These are phyloP conservation scores for Saccharomycopsis sp. DNA, from an alignment of 805 yeast species.

Conservation along the genomic window DNA sequence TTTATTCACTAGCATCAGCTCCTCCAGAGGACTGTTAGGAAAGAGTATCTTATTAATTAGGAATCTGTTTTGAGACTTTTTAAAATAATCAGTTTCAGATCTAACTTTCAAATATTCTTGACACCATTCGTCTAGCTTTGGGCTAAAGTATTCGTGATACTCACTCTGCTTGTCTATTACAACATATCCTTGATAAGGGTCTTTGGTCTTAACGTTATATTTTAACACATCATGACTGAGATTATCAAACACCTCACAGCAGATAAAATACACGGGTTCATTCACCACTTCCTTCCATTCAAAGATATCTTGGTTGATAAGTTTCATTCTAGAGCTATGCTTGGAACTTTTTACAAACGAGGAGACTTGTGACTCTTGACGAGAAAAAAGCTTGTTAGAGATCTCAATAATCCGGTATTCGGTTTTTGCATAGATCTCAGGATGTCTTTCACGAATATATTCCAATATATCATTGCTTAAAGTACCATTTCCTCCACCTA, in stretches of 20 bases:
- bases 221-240: conserved; percentile 76
- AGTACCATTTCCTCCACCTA: conserved; percentile 90
- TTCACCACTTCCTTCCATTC: conserved; percentile 57
- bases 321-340: conserved; percentile 51
- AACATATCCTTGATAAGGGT: conserved; percentile 74
- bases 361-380: conserved; percentile 36
- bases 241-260: conserved; percentile 79
- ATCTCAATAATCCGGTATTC: conserved; percentile 70
- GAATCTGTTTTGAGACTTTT: conserved; percentile 23
- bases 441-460: conserved; percentile 53
- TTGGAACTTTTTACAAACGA: conserved; percentile 27
- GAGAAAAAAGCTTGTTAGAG: conserved; percentile 51
- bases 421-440: conserved; percentile 66
- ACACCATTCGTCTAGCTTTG: conserved; percentile 53
- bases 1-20: conserved; percentile 36
- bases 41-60: conserved; percentile 24
- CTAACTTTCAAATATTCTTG: conserved; percentile 50
- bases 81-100: conserved; percentile 33
- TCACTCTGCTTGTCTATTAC: conserved; percentile 67
- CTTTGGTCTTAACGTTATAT: conserved; percentile 59
- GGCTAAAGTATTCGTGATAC: conserved; percentile 64
- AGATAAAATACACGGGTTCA: conserved; percentile 71
- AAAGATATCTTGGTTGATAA: conserved; percentile 69
- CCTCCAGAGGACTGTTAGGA: conserved; percentile 54
- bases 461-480: conserved; percentile 69